A percentile compares a stretch with the other conserved stretches of the same genome.
These are phyloP conservation scores for Peronospora belbahrii DNA, from an alignment of 352 stramenopile species.

Conservation along the genomic window DNA sequence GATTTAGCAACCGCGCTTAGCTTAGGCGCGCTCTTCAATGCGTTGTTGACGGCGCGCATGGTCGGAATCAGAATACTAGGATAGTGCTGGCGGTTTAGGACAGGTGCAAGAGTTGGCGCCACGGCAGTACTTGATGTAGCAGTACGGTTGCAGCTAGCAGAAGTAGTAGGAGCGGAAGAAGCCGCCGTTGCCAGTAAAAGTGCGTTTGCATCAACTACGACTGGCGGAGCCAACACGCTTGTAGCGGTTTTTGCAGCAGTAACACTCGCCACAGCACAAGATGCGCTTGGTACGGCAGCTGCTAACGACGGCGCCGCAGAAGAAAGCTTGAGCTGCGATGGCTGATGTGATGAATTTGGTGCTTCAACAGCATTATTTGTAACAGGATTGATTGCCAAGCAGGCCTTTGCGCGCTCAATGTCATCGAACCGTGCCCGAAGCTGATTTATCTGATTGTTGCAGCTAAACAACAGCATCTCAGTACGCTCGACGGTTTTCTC, in stretches of 20 bases:
- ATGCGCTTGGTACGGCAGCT: constrained; percentile 6
- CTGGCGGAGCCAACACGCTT: background rate
- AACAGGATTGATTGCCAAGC: constrained; percentile 31
- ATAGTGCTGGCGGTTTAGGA: constrained; percentile 41
- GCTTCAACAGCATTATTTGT: constrained; percentile 9
- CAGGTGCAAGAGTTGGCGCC: constrained; percentile 20
- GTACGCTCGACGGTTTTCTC: constrained; percentile 78
- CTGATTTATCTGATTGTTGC: constrained; percentile 77
- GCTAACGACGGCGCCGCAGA: constrained; percentile 1
- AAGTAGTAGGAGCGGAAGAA: constrained; percentile 6
- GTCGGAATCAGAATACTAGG: constrained; percentile 53
- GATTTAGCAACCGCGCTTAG: constrained; percentile 4
- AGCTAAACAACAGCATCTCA: constrained; percentile 70
- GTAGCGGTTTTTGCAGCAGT: constrained; percentile 1
- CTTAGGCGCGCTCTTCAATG: constrained; percentile 14
- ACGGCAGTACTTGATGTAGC: constrained; percentile 5
- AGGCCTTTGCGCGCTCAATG: constrained; percentile 55
- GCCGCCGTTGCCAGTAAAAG: constrained; percentile 17
- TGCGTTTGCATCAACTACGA: constrained; percentile 12
- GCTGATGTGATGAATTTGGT: constrained; percentile 8
- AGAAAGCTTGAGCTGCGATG: constrained; percentile 4
- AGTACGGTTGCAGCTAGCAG: constrained; percentile 3
- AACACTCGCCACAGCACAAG: background rate
- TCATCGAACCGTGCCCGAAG: constrained; percentile 63
- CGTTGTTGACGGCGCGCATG: constrained; percentile 4